Base-by-base conservation (phyloP, 2,329 filamentous ascomycete species). In the Colletotrichum sp. region DNA sequence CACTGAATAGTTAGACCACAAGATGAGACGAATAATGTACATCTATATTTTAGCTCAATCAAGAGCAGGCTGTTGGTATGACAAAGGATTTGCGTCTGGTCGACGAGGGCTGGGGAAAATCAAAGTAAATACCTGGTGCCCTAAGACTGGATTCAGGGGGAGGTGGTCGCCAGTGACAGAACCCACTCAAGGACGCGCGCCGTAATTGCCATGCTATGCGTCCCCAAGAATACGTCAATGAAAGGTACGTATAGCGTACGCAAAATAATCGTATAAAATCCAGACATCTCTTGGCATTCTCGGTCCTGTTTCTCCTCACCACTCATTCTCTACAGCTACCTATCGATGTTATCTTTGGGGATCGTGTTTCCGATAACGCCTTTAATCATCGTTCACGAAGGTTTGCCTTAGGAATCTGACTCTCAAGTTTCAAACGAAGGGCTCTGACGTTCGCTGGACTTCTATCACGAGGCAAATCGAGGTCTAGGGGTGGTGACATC, bases 61-160 rank as follows among this genome's bases (percentile, higher is more conserved):
- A n/a, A 3, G 0, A 4, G 39, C 3, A n/a, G 1, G 39, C 8
- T 48, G 0, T 48, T 0, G 0, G 9, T n/a, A 48, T 48, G 18
- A 6, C 1, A 48, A 48, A n/a, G 18, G 9, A 48, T n/a, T 48
- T n/a, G 39, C 39, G 39, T 48, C 1, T 48, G 39, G 18, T 1
- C 6, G 1, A n/a, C 9, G 0, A 48, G 9, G 39, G 39, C 9
- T 48, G 5, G 6, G 9, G 0, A 48, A 3, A 3, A n/a, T 48
- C 39, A n/a, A 48, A 48, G 39, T n/a, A 48, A 9, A 48, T 48
- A 18, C 5, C 39, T 10, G 39, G 39, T 48, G 18, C 39, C 39
- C 39, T n/a, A n/a, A 2, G 39, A 48, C 18, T n/a, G 9, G 18
- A 7, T 2, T 12, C 39, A 48, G 39, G 18, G 39, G 39, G 18